Base-by-base conservation (phyloP, 164 flowering plant species). In the Vitis rupestris region DNA sequence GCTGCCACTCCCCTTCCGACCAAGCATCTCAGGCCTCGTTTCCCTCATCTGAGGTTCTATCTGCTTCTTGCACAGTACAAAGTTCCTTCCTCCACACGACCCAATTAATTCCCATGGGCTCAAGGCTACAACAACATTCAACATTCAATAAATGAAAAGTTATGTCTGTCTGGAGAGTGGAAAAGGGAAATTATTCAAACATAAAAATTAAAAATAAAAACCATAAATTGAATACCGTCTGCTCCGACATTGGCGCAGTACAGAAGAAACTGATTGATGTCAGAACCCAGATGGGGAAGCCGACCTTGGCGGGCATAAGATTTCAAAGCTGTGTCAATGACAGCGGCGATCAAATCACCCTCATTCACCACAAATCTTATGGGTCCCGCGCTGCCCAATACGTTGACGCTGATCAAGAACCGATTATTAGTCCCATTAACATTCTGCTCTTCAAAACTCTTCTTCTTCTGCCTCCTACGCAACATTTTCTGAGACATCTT, bases 381-480 rank as follows among this genome's bases (percentile, higher is more conserved):
- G 2, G 90, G 93, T 3, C 96, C 96, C 4, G 91, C 80, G 63
- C 93, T 88, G 0, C 96, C 96, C 1, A 86, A 70, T 13, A 90
- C 85, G 31, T 66, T 86, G 17, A 90, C 69, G 10, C 76, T 82
- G 9, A 90, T 76, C 83, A 90, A 76, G 7, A 88, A 60, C 31
- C 90, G 72, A 55, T 60, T 82, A 9, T 73, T 81, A 75, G 79
- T 65, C 50, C 3, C 66, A 30, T 72, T 51, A 6, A 29, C 13
- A 61, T 63, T 67, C 0, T 64, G 27, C 13, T 61, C 65, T 63
- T 78, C 79, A 79, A 78, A 82, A 72, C 67, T 67, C 70, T 65
- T 77, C 74, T 77, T 82, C 83, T 79, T 82, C 64, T 68, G 66
- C 75, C 79, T 79, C 64, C 71, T 78, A 29, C 72, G 12, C 68